Conservation (phyloP, 768 basidiomycete species). For the Boletus tomentosulus region DNA sequence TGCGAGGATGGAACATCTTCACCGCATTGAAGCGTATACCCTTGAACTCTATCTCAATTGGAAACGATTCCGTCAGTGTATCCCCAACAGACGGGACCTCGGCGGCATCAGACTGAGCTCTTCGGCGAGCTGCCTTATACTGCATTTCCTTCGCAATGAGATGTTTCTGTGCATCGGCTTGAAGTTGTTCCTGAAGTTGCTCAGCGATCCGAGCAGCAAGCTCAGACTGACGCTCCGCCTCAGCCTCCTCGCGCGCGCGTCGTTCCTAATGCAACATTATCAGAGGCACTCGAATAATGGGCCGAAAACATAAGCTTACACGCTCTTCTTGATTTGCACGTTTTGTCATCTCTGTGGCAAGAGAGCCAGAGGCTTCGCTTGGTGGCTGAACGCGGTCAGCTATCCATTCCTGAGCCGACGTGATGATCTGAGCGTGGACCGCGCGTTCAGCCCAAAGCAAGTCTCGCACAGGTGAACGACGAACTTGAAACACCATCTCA, state of each 20-base stretch:
- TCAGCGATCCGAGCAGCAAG: constrained; percentile 50
- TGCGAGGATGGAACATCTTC: constrained; percentile 67
- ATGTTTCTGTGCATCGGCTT: constrained; percentile 60
- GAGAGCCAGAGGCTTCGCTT: constrained; percentile 59
- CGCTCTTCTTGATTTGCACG: constrained; percentile 68
- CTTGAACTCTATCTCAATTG: constrained; percentile 50
- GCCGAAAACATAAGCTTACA: constrained; percentile 34
- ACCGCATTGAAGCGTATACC: constrained; percentile 61
- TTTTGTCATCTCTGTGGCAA: constrained; percentile 75
- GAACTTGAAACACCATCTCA: constrained; percentile 77
- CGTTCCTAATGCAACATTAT: constrained; percentile 39
- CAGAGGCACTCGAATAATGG: neutral
- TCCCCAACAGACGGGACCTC: constrained; percentile 51
- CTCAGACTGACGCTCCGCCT: constrained; percentile 48
- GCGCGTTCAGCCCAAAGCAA: constrained; percentile 1
- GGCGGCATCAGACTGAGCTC: constrained; percentile 68
- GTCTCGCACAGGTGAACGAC: constrained; percentile 11
- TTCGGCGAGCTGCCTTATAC: constrained; percentile 50
- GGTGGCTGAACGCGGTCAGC: constrained; percentile 50
- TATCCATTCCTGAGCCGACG: constrained; percentile 70
- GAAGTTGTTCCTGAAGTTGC: constrained; percentile 62
- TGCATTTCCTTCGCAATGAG: constrained; percentile 41
- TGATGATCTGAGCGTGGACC: constrained; percentile 51
- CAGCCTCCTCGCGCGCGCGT: constrained; percentile 51
- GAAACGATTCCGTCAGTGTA: constrained; percentile 60